phyloP scores from a whole-genome alignment of 2,329 filamentous ascomycete species.

The Fonsecaea pedrosoi region DNA sequence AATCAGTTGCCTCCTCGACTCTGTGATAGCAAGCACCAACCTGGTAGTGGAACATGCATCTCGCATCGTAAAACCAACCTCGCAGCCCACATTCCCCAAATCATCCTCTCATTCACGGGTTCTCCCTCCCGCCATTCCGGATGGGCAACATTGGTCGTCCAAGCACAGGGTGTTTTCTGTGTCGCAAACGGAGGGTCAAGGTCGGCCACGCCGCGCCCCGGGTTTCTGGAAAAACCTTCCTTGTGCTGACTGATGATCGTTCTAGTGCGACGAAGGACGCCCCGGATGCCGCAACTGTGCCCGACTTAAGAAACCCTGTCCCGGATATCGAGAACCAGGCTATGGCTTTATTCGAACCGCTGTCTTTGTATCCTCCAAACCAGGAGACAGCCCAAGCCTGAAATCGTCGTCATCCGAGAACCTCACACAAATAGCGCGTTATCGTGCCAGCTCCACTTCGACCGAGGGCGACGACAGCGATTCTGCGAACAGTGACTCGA shows the following conservation, averaged over 20 bases:
- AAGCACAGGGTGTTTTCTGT: slow-evolving; percentile 33
- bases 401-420: slow-evolving; percentile 24
- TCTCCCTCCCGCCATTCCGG: not conserved
- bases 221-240: not conserved
- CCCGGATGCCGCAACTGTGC: slow-evolving; percentile 32
- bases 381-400: not conserved
- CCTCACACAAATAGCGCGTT: not conserved
- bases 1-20: not conserved
- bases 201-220: slow-evolving; percentile 14
- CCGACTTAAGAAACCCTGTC: slow-evolving; percentile 33
- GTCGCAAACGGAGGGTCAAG: slow-evolving; percentile 34
- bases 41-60: slow-evolving; percentile 17
- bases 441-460: slow-evolving; percentile 13
- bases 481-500: slow-evolving; percentile 20
- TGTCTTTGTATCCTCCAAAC: slow-evolving; percentile 21
- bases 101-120: not conserved
- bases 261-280: slow-evolving; percentile 33
- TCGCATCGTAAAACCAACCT: slow-evolving; percentile 27
- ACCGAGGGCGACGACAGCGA: slow-evolving; percentile 24
- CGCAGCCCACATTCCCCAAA: not conserved
- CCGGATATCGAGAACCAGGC: slow-evolving; percentile 31
- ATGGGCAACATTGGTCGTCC: slow-evolving; percentile 36
- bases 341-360: slow-evolving; percentile 31
- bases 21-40: slow-evolving; percentile 1
- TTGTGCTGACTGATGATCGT: slow-evolving; percentile 18